Percentiles rank a stretch among this genome's conserved stretches.
Evolutionary conservation across 2,329 filamentous ascomycete species (phyloP).

Genomic region (Pseudogymnoascus sp.): DNA sequence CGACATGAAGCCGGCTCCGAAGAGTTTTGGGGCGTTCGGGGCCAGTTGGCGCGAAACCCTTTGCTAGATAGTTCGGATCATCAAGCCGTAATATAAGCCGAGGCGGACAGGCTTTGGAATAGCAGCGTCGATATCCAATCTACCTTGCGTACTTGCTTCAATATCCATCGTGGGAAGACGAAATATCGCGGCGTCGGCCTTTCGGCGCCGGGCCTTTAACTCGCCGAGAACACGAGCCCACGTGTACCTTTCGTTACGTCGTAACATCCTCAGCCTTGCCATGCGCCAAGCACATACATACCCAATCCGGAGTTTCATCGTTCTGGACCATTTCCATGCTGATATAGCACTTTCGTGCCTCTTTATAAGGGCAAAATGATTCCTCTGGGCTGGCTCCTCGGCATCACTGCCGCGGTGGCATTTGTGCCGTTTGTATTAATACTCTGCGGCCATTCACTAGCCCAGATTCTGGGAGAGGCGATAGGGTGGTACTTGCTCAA

Average conservation of each 20-base stretch:
- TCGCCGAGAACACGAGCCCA: background rate
- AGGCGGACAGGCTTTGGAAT: background rate
- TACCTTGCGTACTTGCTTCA: background rate
- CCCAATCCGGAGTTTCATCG: background rate
- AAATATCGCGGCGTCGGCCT: conserved; percentile 1
- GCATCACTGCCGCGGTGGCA: conserved; percentile 1
- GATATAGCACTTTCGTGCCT: conserved; percentile 6
- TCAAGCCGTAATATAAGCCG: background rate
- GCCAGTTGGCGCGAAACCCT: background rate
- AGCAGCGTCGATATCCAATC: background rate
- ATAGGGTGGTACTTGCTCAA: background rate
- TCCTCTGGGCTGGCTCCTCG: conserved; percentile 2
- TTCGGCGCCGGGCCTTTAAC: background rate
- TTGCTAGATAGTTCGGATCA: background rate
- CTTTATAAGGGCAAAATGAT: conserved; percentile 2
- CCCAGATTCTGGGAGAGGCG: conserved; percentile 1
- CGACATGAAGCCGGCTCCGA: background rate
- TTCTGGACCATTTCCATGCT: conserved; percentile 3
- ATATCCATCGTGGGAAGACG: background rate
- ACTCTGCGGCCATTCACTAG: background rate
- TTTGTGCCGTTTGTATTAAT: background rate
- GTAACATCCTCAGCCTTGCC: background rate
- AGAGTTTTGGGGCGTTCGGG: background rate
- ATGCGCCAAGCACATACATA: background rate
- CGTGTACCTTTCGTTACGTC: background rate